Evolutionary conservation across 345 rosid genomes (phyloP).

Genomic region (Linum usitatissimum): DNA sequence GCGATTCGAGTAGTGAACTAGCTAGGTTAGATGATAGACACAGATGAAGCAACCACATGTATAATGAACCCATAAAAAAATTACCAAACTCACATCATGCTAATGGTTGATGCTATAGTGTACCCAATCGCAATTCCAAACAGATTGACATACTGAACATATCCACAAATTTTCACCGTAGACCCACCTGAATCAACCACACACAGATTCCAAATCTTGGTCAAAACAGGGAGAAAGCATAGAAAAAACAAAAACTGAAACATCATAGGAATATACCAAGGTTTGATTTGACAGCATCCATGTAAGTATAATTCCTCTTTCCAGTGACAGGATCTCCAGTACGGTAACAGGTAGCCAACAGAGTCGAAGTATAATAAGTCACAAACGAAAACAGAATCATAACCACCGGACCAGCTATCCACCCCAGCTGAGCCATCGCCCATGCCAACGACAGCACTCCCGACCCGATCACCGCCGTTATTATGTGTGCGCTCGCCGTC

Average conservation of each 20-base stretch:
- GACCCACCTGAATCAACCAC: neutral
- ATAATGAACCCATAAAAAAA: too few relatives aligned
- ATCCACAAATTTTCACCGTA: neutral
- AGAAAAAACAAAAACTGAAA: neutral
- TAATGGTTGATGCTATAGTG: neutral
- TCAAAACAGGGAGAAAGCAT: neutral
- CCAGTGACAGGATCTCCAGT: conserved; percentile 1
- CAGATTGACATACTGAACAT: neutral
- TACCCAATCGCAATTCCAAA: conserved; percentile 1
- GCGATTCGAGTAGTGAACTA: too few relatives aligned
- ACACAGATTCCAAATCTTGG: neutral
- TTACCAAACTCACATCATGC: neutral
- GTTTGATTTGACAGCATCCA: conserved; percentile 5
- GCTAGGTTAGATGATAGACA: too few relatives aligned
- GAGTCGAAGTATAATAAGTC: neutral
- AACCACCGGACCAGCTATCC: conserved; percentile 2
- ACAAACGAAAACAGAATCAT: neutral
- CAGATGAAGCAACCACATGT: too few relatives aligned
- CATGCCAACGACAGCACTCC: conserved; percentile 3
- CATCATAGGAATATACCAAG: neutral
- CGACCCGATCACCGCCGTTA: conserved; percentile 1
- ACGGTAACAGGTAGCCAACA: neutral
- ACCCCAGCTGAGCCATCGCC: conserved; percentile 2
- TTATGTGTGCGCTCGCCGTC: conserved; percentile 4
- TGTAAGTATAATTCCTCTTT: conserved; percentile 3